These are phyloP conservation scores for Penicillium pulvis DNA, from an alignment of 495 filamentous ascomycete genomes.

Conservation along the genomic window DNA sequence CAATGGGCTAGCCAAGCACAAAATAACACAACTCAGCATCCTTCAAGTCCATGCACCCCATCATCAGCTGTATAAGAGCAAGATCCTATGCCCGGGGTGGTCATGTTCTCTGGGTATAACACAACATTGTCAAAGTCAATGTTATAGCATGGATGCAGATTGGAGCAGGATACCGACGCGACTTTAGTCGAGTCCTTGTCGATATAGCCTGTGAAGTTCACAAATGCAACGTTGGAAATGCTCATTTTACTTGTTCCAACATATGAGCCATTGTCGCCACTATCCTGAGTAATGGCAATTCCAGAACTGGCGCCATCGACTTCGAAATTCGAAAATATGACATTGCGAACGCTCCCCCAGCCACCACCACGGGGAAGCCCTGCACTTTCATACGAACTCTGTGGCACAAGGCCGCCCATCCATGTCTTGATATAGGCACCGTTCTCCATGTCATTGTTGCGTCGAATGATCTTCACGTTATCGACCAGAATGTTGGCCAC, in stretches of 20 bases:
- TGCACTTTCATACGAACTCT: slow-evolving; percentile 50
- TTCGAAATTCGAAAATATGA: slow-evolving; percentile 56
- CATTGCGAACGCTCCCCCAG: slow-evolving; percentile 54
- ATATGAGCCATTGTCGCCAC: slow-evolving; percentile 54
- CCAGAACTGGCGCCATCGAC: slow-evolving; percentile 45
- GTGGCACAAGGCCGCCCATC: slow-evolving; percentile 49
- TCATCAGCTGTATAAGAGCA: slow-evolving; percentile 43
- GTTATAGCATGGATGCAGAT: slow-evolving; percentile 49
- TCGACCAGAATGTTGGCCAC: slow-evolving; percentile 50
- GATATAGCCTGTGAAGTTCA: slow-evolving; percentile 56
- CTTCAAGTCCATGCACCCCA: slow-evolving; percentile 39
- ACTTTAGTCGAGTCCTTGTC: slow-evolving; percentile 25
- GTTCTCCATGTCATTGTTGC: slow-evolving; percentile 53
- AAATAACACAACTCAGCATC: slow-evolving; percentile 13
- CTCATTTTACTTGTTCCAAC: slow-evolving; percentile 52
- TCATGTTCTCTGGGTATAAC: slow-evolving; percentile 35
- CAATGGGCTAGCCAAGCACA: background rate
- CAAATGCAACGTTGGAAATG: slow-evolving; percentile 51
- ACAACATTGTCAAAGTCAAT: slow-evolving; percentile 48
- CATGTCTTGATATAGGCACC: slow-evolving; percentile 62
- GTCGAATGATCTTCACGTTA: slow-evolving; percentile 46
- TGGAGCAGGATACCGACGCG: slow-evolving; percentile 49
- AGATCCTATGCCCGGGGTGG: slow-evolving; percentile 33
- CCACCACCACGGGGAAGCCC: slow-evolving; percentile 51
- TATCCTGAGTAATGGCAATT: slow-evolving; percentile 49